Base-by-base conservation (phyloP, 139 green algal species). In the Chloropicon primus region DNA sequence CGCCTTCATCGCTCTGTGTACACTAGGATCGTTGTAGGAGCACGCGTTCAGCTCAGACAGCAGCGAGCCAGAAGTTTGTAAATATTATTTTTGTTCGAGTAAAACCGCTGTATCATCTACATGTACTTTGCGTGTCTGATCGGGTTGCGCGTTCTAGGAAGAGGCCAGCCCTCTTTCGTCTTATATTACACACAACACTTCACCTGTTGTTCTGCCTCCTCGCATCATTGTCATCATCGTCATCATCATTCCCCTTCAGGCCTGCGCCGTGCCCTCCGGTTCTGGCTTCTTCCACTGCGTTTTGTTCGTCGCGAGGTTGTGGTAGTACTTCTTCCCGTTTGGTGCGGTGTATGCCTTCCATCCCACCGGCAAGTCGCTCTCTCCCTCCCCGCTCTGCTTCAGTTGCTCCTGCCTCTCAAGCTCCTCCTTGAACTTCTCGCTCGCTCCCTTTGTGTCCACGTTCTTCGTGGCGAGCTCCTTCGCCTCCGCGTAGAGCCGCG, bases 341-440 rank as follows among this genome's bases (percentile, higher is more conserved):
- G 41, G 73, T n/a, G 76, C 78, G 28, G 74, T 62, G 74, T 72
- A 81, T 72, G 74, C n/a, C 72, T 24, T 73, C 78, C 78, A 81
- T 2, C 53, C 78, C 75, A 25, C 23, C 26, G 21, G 21, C 75
- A 25, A n/a, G 27, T 2, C 22, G 26, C 24, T 77, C 73, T 22
- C 2, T 53, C 27, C 72, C 75, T 21, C n/a, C 10, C 27, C 2
- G n/a, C 75, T 27, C 10, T 53, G 75, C 17, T 53, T 29, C 2
- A 54, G 27, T 10, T n/a, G 27, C 22, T 72, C 23, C 71, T 74
- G 23, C 3, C 73, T 73, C 1, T 74, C 21, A 1, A 72, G 72
- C 28, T 29, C 72, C 10, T 53, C 27, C 5, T 76, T 2, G 17
- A 27, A 26, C 71, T 74, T 74, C 17, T 74, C 71, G 5, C 71